These are phyloP conservation scores for Rhizoctonia solani DNA, from an alignment of 1,284 basidiomycete species.

Conservation along the genomic window DNA sequence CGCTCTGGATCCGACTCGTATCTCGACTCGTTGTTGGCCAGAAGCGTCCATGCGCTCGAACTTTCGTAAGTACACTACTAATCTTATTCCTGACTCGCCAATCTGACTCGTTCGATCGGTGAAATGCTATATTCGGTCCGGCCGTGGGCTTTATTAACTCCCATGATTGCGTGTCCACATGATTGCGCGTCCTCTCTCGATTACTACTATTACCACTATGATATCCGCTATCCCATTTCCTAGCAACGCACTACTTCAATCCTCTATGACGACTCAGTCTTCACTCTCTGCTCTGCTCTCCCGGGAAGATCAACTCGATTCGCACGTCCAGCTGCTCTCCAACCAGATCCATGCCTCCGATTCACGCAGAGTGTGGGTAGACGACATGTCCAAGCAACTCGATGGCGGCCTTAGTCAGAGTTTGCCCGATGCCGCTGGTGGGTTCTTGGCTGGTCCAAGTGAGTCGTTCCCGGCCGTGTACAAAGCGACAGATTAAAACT, in stretches of 20 bases:
- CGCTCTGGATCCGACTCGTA: constrained; percentile 49
- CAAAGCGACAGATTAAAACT: too few relatives aligned
- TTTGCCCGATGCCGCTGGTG: constrained; percentile 14
- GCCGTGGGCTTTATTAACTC: too few relatives aligned
- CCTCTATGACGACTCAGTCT: constrained; percentile 68
- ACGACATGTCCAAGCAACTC: constrained; percentile 52
- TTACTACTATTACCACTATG: background rate
- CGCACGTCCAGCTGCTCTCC: constrained; percentile 55
- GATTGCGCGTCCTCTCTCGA: background rate
- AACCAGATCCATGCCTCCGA: constrained; percentile 54
- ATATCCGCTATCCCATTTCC: too few relatives aligned
- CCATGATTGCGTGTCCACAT: too few relatives aligned
- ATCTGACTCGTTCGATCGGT: too few relatives aligned
- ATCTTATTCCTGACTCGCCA: too few relatives aligned
- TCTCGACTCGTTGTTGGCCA: constrained; percentile 73
- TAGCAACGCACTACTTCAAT: constrained; percentile 66
- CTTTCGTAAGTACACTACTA: constrained; percentile 61
- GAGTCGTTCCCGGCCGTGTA: too few relatives aligned
- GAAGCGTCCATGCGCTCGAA: constrained; percentile 79
- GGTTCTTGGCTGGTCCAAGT: constrained; percentile 61
- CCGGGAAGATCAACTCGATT: constrained; percentile 48
- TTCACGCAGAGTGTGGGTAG: constrained; percentile 60
- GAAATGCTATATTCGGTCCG: too few relatives aligned
- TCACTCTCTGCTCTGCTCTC: constrained; percentile 42
- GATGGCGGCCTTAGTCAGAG: constrained; percentile 48